Conservation (phyloP, 129 eudicot genomes). For the Tanacetum coccineum region DNA sequence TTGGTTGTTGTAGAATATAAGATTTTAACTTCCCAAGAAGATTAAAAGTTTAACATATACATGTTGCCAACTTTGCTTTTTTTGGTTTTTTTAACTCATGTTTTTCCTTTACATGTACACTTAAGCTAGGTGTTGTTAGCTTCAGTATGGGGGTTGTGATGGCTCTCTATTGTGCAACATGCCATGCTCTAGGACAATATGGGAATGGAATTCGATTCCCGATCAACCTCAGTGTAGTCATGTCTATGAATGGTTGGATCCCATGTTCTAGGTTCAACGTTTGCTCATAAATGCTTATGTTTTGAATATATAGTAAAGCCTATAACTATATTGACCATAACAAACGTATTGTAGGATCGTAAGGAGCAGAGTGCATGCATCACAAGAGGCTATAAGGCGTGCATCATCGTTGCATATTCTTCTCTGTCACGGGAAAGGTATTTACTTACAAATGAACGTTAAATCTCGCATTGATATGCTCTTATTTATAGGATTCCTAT, state of each 20-base stretch:
- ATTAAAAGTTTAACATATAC: neutral
- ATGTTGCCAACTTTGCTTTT: neutral
- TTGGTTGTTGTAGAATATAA: neutral
- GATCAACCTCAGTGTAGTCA: constrained; percentile 44
- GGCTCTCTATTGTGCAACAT: constrained; percentile 58
- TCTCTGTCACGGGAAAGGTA: constrained; percentile 89
- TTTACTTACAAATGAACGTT: neutral
- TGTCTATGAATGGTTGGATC: constrained; percentile 66
- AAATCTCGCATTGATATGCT: neutral
- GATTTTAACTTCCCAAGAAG: neutral
- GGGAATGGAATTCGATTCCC: constrained; percentile 49
- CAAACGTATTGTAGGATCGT: constrained; percentile 40
- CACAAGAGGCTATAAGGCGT: constrained; percentile 57
- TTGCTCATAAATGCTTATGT: neutral
- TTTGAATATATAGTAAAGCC: constrained; percentile 2
- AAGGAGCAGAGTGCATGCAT: constrained; percentile 46
- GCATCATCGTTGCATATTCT: constrained; percentile 74
- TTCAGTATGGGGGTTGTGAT: constrained; percentile 58
- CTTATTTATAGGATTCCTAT: constrained; percentile 12
- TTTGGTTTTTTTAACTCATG: neutral
- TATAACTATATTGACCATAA: constrained; percentile 21
- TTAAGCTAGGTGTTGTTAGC: constrained; percentile 65
- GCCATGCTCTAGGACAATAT: constrained; percentile 45
- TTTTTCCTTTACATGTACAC: constrained; percentile 25
- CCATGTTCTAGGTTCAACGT: constrained; percentile 56